These are phyloP conservation scores for Beta corolliflora DNA, from an alignment of 179 eudicot species.

Conservation along the genomic window DNA sequence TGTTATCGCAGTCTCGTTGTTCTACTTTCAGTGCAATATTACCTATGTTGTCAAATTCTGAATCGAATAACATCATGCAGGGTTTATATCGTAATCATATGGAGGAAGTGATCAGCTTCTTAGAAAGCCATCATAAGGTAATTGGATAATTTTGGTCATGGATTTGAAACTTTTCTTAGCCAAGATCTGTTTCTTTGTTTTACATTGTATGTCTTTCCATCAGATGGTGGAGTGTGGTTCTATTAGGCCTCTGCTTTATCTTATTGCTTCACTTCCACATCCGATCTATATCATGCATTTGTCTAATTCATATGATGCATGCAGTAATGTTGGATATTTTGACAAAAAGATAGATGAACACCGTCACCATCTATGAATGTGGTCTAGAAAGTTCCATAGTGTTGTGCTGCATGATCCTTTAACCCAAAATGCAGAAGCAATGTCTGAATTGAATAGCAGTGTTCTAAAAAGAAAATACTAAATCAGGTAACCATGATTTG, in stretches of 20 bases:
- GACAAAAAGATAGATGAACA: not conserved
- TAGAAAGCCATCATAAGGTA: slow-evolving; percentile 96
- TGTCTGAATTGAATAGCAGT: not conserved
- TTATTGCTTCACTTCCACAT: not conserved
- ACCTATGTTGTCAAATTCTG: not conserved
- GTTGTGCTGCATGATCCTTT: not conserved
- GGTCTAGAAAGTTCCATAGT: not conserved
- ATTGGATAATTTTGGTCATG: slow-evolving; percentile 2
- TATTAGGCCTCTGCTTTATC: not conserved
- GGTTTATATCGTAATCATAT: slow-evolving; percentile 94
- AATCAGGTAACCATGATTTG: not conserved
- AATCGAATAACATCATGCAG: slow-evolving; percentile 42
- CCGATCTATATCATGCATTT: not conserved
- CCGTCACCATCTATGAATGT: not conserved
- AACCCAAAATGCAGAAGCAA: not conserved
- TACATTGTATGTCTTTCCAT: not conserved
- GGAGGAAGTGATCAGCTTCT: slow-evolving; percentile 93
- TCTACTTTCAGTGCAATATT: not conserved
- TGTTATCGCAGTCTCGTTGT: slow-evolving; percentile 14
- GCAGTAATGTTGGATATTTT: not conserved
- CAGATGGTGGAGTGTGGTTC: not conserved
- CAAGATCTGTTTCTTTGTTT: not conserved
- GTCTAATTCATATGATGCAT: not conserved
- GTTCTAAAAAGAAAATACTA: not conserved
- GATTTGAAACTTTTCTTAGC: not conserved